A percentile compares a stretch with the other conserved stretches of the same genome.
Conservation (phyloP, 169 alveolate species). For the Eimeria falciformis region DNA sequence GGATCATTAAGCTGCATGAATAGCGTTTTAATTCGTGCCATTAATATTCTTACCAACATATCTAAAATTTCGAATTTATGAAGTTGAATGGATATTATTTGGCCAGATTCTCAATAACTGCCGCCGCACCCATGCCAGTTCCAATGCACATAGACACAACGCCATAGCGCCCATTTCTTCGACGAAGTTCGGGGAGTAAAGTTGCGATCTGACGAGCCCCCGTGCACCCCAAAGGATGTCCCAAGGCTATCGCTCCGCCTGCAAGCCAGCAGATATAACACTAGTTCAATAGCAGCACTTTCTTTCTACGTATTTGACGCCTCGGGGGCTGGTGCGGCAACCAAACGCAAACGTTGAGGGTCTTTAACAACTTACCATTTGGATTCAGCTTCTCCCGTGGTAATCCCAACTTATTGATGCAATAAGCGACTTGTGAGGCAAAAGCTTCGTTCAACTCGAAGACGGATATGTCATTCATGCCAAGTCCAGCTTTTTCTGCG, state of each 20-base stretch:
- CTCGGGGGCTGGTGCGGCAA: no score
- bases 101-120: constrained; percentile 71
- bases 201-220: constrained; percentile 95
- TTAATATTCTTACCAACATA: not conserved
- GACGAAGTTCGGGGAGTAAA: constrained; percentile 91
- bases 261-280: not conserved
- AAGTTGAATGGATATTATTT: not conserved
- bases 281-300: no score
- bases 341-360: no score
- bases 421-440: constrained; percentile 93
- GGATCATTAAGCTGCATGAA: not conserved
- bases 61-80: not conserved
- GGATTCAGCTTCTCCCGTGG: constrained; percentile 93
- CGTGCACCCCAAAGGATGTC: constrained; percentile 96
- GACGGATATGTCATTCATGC: constrained; percentile 90
- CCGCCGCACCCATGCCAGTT: constrained; percentile 96
- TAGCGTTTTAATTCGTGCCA: not conserved
- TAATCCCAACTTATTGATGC: constrained; percentile 86
- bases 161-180: constrained; percentile 90
- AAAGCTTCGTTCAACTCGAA: constrained; percentile 96
- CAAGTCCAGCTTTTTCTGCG: constrained; percentile 86
- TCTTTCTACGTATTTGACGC: no score
- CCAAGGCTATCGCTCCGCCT: constrained; percentile 96
- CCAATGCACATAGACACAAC: constrained; percentile 96
- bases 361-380: constrained; percentile 84